Evolutionary conservation across 2,329 filamentous ascomycete genomes (phyloP), one percentile per base, ranked within the genome.

Genomic region (Massarina eburnea): DNA sequence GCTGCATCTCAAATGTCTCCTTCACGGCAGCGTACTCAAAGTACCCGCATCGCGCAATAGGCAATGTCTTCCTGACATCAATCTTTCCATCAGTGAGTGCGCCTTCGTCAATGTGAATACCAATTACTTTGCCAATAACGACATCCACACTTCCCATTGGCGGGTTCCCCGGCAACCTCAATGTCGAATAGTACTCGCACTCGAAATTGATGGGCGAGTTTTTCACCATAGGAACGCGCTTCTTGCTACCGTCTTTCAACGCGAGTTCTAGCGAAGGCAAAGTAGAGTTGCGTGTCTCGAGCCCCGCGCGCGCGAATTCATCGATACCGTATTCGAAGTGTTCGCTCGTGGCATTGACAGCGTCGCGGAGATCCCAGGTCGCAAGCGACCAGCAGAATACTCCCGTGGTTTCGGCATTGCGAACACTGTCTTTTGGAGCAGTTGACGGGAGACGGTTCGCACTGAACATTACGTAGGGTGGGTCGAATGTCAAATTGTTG

Each of bases 401-500:
- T 4, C 80, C 79, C 0, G 79, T 81, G 5, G 70, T 53, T 59
- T 84, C 80, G 51, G 71, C 77, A 61, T 84, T 84, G 55, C 70
- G 62, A 24, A 80, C 79, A 0, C 76, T 82, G 64, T 84, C 80
- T 59, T 84, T 84, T 46, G 77, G 76, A 0, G 55, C 41, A 2
- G 58, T 59, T 8, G 64, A 51, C 0, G 73, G 66, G 0, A 76
- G 80, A 59, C 83, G 78, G 64, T 84, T 84, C 2, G 78, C 75
- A 26, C 71, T 72, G 73, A 85, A 84, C 76, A 84, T 81, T 21
- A 84, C 76, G 57, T 82, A 82, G 0, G 81, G 81, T 0, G 81
- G 81, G 58, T 83, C 80, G 65, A 82, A 84, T 24, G 79, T 82
- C 0, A 84, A 73, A 52, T 84, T 84, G 64, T 79, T 82, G 73